These are phyloP conservation scores for Aspergillus fijiensis DNA, from an alignment of 2,329 filamentous ascomycete species.

Conservation along the genomic window DNA sequence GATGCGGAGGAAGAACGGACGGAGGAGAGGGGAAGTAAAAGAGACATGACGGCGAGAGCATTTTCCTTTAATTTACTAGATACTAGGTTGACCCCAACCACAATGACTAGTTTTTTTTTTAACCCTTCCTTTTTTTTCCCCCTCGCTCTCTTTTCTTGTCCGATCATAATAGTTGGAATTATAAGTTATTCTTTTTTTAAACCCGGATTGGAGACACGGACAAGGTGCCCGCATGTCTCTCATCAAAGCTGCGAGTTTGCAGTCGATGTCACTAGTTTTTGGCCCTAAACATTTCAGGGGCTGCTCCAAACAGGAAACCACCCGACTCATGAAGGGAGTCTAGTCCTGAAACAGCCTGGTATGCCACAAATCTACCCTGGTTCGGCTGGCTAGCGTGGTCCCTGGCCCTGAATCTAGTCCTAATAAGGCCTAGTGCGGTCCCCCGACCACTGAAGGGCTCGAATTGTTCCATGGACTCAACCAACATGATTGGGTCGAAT, in stretches of 20 bases:
- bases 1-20: constrained; percentile 7
- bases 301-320: constrained; percentile 5
- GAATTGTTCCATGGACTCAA: neutral
- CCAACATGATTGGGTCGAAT: neutral
- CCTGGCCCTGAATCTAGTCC: constrained; percentile 2
- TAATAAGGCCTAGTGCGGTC: neutral
- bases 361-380: neutral
- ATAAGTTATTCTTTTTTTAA: constrained; percentile 1
- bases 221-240: constrained; percentile 5
- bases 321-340: neutral
- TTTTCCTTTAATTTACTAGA: constrained; percentile 4
- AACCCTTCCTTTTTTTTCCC: neutral
- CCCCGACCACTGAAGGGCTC: neutral
- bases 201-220: neutral
- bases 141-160: neutral
- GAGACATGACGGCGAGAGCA: constrained; percentile 29
- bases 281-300: constrained; percentile 8
- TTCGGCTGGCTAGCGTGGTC: neutral
- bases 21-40: constrained; percentile 1
- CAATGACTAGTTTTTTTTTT: neutral
- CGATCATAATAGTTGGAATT: neutral
- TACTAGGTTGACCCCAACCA: neutral
- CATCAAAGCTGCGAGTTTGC: neutral
- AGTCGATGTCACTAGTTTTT: constrained; percentile 6
- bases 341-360: neutral